These are phyloP conservation scores for Sechiopsis laciniata DNA, from an alignment of 306 rosid genomes.

Conservation along the genomic window DNA sequence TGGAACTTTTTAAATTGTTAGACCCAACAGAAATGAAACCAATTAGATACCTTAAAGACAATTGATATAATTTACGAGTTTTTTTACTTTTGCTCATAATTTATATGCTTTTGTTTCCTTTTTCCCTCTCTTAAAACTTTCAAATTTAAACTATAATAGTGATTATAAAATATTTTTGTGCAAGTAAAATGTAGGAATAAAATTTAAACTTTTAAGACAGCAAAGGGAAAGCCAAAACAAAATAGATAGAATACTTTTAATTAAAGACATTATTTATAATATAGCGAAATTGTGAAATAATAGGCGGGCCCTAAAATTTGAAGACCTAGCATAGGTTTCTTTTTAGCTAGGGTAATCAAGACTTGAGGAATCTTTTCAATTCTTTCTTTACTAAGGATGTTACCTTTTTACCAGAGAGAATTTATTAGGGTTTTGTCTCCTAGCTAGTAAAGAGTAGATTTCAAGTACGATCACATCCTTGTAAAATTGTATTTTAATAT, in stretches of 20 bases:
- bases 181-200: not conserved
- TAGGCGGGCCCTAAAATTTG: not conserved
- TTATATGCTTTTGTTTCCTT: no score
- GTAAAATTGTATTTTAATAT: not conserved
- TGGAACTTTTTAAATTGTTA: no score
- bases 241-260: not conserved
- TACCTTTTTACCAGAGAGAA: no score
- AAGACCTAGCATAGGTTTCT: conserved; percentile 3
- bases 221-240: not conserved
- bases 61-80: no score
- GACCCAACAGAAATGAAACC: no score
- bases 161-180: no score
- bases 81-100: no score
- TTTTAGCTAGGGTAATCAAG: conserved; percentile 11
- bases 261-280: not conserved
- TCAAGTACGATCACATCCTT: not conserved
- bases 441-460: not conserved
- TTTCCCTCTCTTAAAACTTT: no score
- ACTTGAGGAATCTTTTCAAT: conserved; percentile 13
- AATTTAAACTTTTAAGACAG: not conserved
- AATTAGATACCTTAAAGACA: no score
- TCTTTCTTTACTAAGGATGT: not conserved
- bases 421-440: no score
- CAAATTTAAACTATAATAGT: no score
- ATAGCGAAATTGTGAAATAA: not conserved